Evolutionary conservation across 2,329 filamentous ascomycete species (phyloP).

Genomic region (Neofusicoccum sp.): DNA sequence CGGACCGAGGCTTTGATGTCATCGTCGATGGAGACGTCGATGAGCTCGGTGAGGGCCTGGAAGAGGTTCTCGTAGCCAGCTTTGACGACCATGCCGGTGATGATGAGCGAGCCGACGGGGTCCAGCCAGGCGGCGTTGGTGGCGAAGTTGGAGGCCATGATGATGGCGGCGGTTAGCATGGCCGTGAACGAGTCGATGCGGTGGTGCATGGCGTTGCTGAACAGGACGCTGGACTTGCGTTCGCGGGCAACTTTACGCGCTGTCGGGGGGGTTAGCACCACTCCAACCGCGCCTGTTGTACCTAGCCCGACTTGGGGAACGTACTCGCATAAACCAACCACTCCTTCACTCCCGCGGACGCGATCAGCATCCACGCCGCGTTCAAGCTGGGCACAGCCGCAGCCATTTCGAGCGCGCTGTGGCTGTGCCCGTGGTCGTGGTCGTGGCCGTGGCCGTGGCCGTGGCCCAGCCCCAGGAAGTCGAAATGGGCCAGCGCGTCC

Average conservation of each 20-base stretch:
- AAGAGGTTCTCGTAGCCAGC: slow-evolving; percentile 85
- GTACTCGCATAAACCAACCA: slow-evolving; percentile 95
- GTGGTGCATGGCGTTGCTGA: slow-evolving; percentile 95
- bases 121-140: slow-evolving; percentile 88
- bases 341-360: slow-evolving; percentile 89
- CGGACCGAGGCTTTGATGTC: slow-evolving; percentile 74
- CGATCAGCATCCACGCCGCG: slow-evolving; percentile 89
- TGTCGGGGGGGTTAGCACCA: slow-evolving; percentile 39
- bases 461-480: slow-evolving; percentile 55
- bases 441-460: slow-evolving; percentile 63
- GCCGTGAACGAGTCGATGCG: slow-evolving; percentile 94
- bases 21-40: slow-evolving; percentile 83
- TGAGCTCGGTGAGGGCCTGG: slow-evolving; percentile 78
- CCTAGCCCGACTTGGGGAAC: slow-evolving; percentile 16
- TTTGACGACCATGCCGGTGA: slow-evolving; percentile 89
- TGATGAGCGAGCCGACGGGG: slow-evolving; percentile 86
- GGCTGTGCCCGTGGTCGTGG: slow-evolving; percentile 30
- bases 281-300: background rate
- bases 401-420: slow-evolving; percentile 48
- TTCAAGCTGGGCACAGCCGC: slow-evolving; percentile 71
- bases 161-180: slow-evolving; percentile 85
- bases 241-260: slow-evolving; percentile 94
- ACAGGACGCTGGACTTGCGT: slow-evolving; percentile 91
- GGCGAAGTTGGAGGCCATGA: slow-evolving; percentile 84
- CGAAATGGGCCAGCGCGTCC: slow-evolving; percentile 42